Evolutionary conservation across 1,284 basidiomycete genomes (phyloP).

Genomic region (Laetiporus sulphureus): DNA sequence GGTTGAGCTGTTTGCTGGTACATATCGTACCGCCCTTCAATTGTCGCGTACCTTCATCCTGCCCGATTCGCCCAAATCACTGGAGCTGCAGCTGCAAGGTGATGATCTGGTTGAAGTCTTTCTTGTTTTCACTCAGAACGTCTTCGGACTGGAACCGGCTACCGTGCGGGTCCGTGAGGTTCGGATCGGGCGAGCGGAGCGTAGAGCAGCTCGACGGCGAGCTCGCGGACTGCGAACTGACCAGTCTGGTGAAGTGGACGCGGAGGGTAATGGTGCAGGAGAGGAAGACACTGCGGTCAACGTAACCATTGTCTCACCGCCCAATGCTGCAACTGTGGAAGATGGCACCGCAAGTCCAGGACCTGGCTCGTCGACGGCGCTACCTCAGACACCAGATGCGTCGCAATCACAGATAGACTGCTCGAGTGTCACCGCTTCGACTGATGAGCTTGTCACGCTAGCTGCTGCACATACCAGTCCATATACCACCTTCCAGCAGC

Average conservation of each 20-base stretch:
- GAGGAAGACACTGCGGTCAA: slow-evolving; percentile 58
- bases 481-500: slow-evolving; percentile 85
- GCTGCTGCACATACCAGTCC: slow-evolving; percentile 67
- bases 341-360: slow-evolving; percentile 8
- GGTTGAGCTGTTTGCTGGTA: slow-evolving; percentile 84
- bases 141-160: slow-evolving; percentile 84
- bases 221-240: slow-evolving; percentile 52
- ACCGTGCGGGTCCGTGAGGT: slow-evolving; percentile 89
- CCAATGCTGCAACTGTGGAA: slow-evolving; percentile 10
- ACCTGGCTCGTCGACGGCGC: slow-evolving; percentile 5
- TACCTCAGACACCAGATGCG: slow-evolving; percentile 12
- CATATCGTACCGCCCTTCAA: slow-evolving; percentile 73
- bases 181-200: slow-evolving; percentile 78
- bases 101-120: slow-evolving; percentile 87
- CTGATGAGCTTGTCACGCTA: slow-evolving; percentile 64
- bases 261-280: slow-evolving; percentile 29
- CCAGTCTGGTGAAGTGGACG: slow-evolving; percentile 43
- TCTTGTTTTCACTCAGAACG: slow-evolving; percentile 81
- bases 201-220: slow-evolving; percentile 71
- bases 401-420: slow-evolving; percentile 16
- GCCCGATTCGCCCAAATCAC: slow-evolving; percentile 77
- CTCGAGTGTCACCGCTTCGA: slow-evolving; percentile 20
- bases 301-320: slow-evolving; percentile 47
- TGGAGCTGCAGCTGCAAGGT: slow-evolving; percentile 85
- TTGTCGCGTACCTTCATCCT: slow-evolving; percentile 82